These are phyloP conservation scores for Candida neerlandica DNA, from an alignment of 1,139 yeast genomes.

Conservation along the genomic window DNA sequence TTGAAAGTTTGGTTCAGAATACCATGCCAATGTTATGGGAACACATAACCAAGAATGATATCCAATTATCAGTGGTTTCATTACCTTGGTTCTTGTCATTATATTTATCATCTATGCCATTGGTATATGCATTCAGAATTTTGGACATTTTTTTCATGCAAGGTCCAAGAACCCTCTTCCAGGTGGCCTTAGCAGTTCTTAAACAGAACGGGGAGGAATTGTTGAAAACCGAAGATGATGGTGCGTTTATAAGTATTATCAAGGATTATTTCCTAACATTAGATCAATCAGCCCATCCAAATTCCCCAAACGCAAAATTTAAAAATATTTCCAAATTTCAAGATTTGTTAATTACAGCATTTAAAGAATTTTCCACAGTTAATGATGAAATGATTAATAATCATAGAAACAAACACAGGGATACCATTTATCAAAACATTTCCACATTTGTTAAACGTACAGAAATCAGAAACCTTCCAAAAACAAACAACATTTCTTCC, in stretches of 20 bases:
- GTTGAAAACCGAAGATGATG: conserved; percentile 84
- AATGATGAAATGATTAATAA: conserved; percentile 73
- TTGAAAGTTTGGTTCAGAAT: conserved; percentile 85
- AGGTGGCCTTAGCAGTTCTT: conserved; percentile 87
- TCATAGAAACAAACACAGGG: conserved; percentile 72
- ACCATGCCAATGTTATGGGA: conserved; percentile 90
- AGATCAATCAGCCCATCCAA: conserved; percentile 81
- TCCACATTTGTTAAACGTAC: conserved; percentile 91
- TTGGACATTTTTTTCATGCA: conserved; percentile 89
- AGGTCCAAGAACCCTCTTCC: conserved; percentile 89
- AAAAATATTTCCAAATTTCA: conserved; percentile 82
- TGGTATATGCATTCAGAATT: conserved; percentile 89
- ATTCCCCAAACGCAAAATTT: conserved; percentile 63
- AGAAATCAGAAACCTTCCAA: conserved; percentile 82
- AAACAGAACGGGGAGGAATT: conserved; percentile 85
- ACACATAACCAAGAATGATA: conserved; percentile 76
- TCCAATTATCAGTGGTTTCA: conserved; percentile 92
- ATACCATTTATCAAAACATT: conserved; percentile 79
- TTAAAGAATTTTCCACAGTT: conserved; percentile 82
- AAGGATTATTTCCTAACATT: conserved; percentile 79
- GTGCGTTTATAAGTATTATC: conserved; percentile 81
- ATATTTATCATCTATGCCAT: conserved; percentile 90
- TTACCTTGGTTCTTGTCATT: conserved; percentile 95
- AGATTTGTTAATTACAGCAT: conserved; percentile 86
- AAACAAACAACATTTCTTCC: conserved; percentile 59